Conservation (phyloP, 2,329 filamentous ascomycete species). For the Colletotrichum neosansevieriae region DNA sequence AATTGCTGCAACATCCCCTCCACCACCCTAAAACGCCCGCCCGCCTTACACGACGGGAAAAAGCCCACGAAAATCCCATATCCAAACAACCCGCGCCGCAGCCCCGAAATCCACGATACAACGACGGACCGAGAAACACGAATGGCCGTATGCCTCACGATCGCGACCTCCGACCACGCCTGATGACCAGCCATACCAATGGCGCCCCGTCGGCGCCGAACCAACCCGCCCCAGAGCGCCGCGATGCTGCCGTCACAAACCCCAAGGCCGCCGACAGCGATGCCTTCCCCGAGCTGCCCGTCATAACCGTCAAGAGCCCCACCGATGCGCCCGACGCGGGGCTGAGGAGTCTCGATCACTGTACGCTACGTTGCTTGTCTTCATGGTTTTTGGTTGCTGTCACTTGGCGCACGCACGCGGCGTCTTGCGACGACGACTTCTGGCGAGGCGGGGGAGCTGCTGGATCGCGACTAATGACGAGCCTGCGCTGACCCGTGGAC, state of each 20-base stretch:
- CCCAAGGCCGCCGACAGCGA: slow-evolving; percentile 4
- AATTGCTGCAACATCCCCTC: slow-evolving; percentile 25
- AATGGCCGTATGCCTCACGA: slow-evolving; percentile 38
- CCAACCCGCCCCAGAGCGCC: slow-evolving; percentile 26
- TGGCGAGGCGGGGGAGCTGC: not conserved
- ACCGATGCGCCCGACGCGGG: slow-evolving; percentile 72
- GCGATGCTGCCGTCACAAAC: slow-evolving; percentile 31
- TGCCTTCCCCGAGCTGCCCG: slow-evolving; percentile 19
- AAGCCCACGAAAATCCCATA: not conserved
- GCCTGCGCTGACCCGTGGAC: slow-evolving; percentile 28
- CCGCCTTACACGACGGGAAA: slow-evolving; percentile 21
- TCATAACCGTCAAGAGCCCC: slow-evolving; percentile 31
- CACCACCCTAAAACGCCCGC: slow-evolving; percentile 19
- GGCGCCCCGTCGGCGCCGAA: slow-evolving; percentile 43
- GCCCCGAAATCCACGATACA: slow-evolving; percentile 1
- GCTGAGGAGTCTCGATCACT: slow-evolving; percentile 83
- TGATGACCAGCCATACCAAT: slow-evolving; percentile 51
- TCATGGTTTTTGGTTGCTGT: slow-evolving; percentile 8
- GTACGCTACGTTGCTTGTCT: slow-evolving; percentile 57
- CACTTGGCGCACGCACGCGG: slow-evolving; percentile 17
- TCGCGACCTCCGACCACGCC: slow-evolving; percentile 31
- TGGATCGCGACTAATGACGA: slow-evolving; percentile 25
- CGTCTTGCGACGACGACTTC: slow-evolving; percentile 18
- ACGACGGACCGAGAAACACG: slow-evolving; percentile 24
- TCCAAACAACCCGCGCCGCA: slow-evolving; percentile 1